phyloP scores from a whole-genome alignment of 1,284 basidiomycete species.

The Athelia sp. region DNA sequence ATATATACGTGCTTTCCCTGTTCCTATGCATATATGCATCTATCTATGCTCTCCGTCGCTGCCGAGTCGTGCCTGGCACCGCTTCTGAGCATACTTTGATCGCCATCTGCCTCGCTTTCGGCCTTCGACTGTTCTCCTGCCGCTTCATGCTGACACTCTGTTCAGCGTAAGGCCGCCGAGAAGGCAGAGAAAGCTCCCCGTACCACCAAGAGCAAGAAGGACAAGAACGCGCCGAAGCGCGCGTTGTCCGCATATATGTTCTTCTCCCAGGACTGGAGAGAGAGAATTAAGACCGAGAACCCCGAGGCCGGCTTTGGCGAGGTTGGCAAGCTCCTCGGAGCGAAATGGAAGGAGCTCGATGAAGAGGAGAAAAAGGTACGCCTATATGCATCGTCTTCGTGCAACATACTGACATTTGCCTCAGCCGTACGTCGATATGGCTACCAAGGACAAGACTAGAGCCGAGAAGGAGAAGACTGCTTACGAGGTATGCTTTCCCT shows the following conservation, averaged over 20 bases:
- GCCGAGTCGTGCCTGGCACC: neutral
- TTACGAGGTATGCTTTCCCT: constrained; percentile 51
- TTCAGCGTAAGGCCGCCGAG: constrained; percentile 68
- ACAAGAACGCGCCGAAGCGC: constrained; percentile 83
- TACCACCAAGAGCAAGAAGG: constrained; percentile 59
- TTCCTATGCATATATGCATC: constrained; percentile 1
- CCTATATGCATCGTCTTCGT: constrained; percentile 5
- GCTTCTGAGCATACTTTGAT: constrained; percentile 1
- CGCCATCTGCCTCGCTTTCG: constrained; percentile 8
- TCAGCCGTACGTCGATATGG: constrained; percentile 90
- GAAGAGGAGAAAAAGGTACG: constrained; percentile 82
- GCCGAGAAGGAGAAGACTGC: constrained; percentile 79
- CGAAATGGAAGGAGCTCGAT: constrained; percentile 86
- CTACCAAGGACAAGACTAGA: constrained; percentile 80
- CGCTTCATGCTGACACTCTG: constrained; percentile 8
- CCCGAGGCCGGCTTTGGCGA: constrained; percentile 91
- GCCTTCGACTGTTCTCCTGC: constrained; percentile 4
- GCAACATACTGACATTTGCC: constrained; percentile 7
- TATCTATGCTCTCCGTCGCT: neutral
- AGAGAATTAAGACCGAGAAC: constrained; percentile 93
- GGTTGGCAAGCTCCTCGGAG: constrained; percentile 82
- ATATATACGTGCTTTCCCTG: constrained; percentile 9
- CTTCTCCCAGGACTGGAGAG: constrained; percentile 95
- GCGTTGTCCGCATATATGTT: constrained; percentile 97
- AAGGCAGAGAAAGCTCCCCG: constrained; percentile 57